Evolutionary conservation across 495 filamentous ascomycete species (phyloP).

Genomic region (Neurospora sublineolata): DNA sequence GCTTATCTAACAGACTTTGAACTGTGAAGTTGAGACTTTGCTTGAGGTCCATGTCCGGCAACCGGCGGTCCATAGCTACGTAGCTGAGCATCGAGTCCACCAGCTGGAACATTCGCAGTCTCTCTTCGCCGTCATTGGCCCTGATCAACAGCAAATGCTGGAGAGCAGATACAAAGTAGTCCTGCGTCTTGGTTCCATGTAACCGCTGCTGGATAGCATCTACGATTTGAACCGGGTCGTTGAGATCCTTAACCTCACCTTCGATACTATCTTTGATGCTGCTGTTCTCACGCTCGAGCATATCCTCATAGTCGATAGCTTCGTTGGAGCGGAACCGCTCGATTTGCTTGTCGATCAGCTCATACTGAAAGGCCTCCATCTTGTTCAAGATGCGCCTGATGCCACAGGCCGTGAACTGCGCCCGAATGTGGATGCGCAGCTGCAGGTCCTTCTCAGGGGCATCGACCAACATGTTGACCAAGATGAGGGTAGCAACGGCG

Average conservation of each 20-base stretch:
- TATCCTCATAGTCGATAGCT: conserved; percentile 95
- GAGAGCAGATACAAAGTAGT: conserved; percentile 91
- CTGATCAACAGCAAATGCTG: conserved; percentile 91
- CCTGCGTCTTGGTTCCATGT: conserved; percentile 69
- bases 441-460: conserved; percentile 81
- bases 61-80: conserved; percentile 91
- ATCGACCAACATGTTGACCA: conserved; percentile 95
- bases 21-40: conserved; percentile 96
- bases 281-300: conserved; percentile 80
- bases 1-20: conserved; percentile 82
- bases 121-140: conserved; percentile 86
- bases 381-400: conserved; percentile 89
- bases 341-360: conserved; percentile 96
- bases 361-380: conserved; percentile 98
- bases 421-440: conserved; percentile 83
- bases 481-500: conserved; percentile 83
- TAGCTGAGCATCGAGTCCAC: conserved; percentile 97
- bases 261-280: conserved; percentile 85
- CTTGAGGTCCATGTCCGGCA: conserved; percentile 95
- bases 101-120: conserved; percentile 92
- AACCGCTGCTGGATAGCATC: conserved; percentile 87
- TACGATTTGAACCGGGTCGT: conserved; percentile 83
- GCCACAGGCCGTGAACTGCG: conserved; percentile 92
- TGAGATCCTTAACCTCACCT: conserved; percentile 86
- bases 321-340: conserved; percentile 89